These are phyloP conservation scores for Penicillium sp. DNA, from an alignment of 2,329 filamentous ascomycete genomes.

Conservation along the genomic window DNA sequence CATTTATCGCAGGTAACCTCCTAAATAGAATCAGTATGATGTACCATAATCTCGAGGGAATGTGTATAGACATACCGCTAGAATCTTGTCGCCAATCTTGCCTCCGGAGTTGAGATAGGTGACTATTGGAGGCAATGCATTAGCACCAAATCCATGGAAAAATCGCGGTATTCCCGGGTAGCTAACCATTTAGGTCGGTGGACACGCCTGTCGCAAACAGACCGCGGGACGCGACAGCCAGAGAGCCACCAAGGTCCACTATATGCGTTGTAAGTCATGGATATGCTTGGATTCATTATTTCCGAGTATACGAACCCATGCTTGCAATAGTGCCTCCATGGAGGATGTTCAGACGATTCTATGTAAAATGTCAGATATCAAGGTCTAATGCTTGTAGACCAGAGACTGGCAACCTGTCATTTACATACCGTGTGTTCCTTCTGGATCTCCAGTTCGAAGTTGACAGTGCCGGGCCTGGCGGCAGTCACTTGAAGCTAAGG, in stretches of 20 bases:
- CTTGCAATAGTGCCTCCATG: slow-evolving; percentile 65
- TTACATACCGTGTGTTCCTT: slow-evolving; percentile 59
- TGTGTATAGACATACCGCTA: slow-evolving; percentile 42
- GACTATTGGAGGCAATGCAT: slow-evolving; percentile 37
- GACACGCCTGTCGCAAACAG: slow-evolving; percentile 64
- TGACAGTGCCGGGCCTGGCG: slow-evolving; percentile 58
- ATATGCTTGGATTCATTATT: neutral
- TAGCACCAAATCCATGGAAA: neutral
- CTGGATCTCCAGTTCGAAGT: slow-evolving; percentile 61
- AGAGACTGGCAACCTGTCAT: neutral
- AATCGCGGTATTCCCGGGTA: no score
- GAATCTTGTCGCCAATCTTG: slow-evolving; percentile 57
- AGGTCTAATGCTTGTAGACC: neutral
- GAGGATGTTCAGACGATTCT: slow-evolving; percentile 63
- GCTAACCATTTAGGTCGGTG: slow-evolving; percentile 58
- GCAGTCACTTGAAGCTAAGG: slow-evolving; percentile 57
- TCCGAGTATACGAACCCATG: slow-evolving; percentile 41
- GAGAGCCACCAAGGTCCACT: slow-evolving; percentile 63
- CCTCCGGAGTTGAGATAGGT: slow-evolving; percentile 62
- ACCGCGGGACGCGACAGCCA: slow-evolving; percentile 62
- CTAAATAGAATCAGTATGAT: slow-evolving; percentile 16
- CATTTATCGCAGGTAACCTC: slow-evolving; percentile 64
- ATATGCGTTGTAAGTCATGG: neutral
- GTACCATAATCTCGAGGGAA: neutral
- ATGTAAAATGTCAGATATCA: neutral